Base-by-base conservation (phyloP, 352 stramenopile genomes). In the Phytophthora hybrid region DNA sequence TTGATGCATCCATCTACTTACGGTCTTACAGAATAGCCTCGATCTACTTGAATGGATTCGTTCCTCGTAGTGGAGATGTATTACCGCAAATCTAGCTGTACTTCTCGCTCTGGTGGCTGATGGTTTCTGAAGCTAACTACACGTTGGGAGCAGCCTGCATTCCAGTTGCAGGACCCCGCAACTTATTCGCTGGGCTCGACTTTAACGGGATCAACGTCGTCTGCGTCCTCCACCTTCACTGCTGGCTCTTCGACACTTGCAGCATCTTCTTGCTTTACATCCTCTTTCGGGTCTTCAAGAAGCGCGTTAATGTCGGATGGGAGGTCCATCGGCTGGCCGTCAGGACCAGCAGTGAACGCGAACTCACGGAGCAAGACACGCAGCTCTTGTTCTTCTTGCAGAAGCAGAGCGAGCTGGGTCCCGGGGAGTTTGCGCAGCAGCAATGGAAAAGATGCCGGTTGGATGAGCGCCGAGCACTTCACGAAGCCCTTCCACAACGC, bases 401-500 rank as follows among this genome's bases (percentile, higher is more conserved):
- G 60, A 39, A 93, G 66, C 34, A 68, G 71, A 16, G 69, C 61
- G 31, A 93, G 77, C 58, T 92, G 87, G 14, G 58, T 57, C n/a
- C 81, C 47, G 5, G 87, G 87, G 13, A 95, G 77, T 31, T 71
- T 78, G 21, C 83, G 73, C 0, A 92, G 71, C n/a, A 95, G 72
- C 58, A 93, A 55, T 5, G 81, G 74, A 59, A 94, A 91, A 54
- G 85, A 93, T 64, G 85, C 82, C 34, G 88, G 88, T 61, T 94
- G 87, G 32, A 94, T 83, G 10, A 94, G 79, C 9, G 83, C 88
- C 55, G 85, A 75, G 46, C 87, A 92, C 67, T 95, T 95, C 55
- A 95, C 79, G 49, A 93, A 95, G 14, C 87, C 88, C 46, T 90
- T 93, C 88, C 88, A 94, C 46, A 93, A 58, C 16, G 84, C 84